Base-by-base conservation (phyloP, 352 stramenopile genomes). In the Phytopythium kandeliae region DNA sequence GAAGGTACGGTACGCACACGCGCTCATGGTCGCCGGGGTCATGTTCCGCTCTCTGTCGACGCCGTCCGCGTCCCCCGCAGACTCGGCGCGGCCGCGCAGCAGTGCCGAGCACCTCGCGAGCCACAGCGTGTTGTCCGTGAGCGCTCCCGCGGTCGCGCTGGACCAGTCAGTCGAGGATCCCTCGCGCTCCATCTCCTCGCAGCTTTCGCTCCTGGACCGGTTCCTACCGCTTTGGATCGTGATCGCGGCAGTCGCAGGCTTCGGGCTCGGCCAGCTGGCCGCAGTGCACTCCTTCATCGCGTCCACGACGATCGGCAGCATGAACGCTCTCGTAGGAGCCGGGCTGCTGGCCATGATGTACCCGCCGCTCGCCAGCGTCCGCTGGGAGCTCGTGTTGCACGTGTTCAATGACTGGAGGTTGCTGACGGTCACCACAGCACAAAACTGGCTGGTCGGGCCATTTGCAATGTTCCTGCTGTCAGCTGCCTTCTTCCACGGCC, bases 201-300 rank as follows among this genome's bases (percentile, higher is more conserved):
- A 71, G 44, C 63, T 87, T 35, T 80, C 62, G 24, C 33, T 65
- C 26, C 69, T 88, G 21, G 71, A 85, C 42, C 71, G 67, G 9
- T 71, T 83, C 56, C 60, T 88, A 28, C 58, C 77, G 58, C 62
- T 88, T 19, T 88, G 74, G 74, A 85, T 88, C 61, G 45, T 77
- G 16, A 26, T 78, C 16, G 66, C 77, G 0, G 76, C 71, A 0
- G 63, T 52, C 1, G 28, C 54, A 19, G 74, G 74, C 1, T 58
- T 85, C 47, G 65, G 48, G 1, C 65, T 85, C 15, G 74, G 74
- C 3, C 74, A 81, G 54, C 48, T 81, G 51, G 34, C 52, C 5
- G 48, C 44, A 2, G 60, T 79, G 25, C 71, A 75, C 44, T 62
- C 60, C 17, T 70, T 72, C 57, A 67, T 79, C 61, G 62, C 64